These are phyloP conservation scores for Backusella macrospora DNA, from an alignment of 192 early-diverging fungal genomes.

Conservation along the genomic window DNA sequence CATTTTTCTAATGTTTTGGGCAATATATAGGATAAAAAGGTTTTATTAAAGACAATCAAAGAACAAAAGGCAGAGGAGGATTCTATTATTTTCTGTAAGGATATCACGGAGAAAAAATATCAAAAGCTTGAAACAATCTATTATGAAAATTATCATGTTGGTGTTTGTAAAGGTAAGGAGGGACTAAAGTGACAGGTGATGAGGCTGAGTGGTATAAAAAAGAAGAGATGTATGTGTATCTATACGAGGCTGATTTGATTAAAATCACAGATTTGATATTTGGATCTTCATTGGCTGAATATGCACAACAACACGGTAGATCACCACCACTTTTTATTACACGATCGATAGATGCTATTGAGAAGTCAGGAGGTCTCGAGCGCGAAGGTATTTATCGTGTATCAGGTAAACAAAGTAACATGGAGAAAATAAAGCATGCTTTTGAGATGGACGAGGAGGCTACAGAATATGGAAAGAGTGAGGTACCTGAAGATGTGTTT, in stretches of 20 bases:
- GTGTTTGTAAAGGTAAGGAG: slow-evolving; percentile 36
- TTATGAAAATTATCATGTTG: slow-evolving; percentile 34
- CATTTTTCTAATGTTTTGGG: not conserved
- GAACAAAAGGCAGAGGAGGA: not conserved
- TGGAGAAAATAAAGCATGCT: slow-evolving; percentile 32
- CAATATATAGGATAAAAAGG: not conserved
- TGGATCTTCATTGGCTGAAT: slow-evolving; percentile 40
- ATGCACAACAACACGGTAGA: slow-evolving; percentile 30
- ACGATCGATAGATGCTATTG: slow-evolving; percentile 38
- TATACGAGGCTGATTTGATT: not conserved
- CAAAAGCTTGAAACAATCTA: slow-evolving; percentile 6
- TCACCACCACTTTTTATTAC: slow-evolving; percentile 37
- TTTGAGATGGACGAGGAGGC: slow-evolving; percentile 42
- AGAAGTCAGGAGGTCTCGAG: slow-evolving; percentile 34
- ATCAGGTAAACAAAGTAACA: slow-evolving; percentile 38
- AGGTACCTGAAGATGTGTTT: slow-evolving; percentile 55
- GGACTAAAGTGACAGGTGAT: not conserved
- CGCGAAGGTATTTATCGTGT: slow-evolving; percentile 46
- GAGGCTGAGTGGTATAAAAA: not conserved
- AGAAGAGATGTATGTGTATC: no score
- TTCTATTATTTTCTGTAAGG: not conserved
- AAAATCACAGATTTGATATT: slow-evolving; percentile 40
- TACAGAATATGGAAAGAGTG: slow-evolving; percentile 24
- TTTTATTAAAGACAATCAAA: not conserved
- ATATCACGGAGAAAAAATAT: not conserved